Base-by-base conservation (phyloP, 2,329 filamentous ascomycete genomes). In the Zasmidium angulare region DNA sequence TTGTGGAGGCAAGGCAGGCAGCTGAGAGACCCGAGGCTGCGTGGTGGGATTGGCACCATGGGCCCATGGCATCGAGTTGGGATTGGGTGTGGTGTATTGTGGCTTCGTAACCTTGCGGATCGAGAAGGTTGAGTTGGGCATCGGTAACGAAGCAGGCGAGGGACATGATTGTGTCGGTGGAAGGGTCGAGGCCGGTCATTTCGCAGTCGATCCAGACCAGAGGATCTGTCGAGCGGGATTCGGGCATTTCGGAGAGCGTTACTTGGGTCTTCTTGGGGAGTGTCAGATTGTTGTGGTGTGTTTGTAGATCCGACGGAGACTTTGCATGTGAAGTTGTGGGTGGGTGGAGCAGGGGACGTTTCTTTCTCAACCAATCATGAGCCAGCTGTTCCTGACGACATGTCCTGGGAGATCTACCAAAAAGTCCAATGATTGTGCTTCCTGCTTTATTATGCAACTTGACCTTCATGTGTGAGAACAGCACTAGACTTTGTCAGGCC, bases 191-290 rank as follows among this genome's bases (percentile, higher is more conserved):
- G 21, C 91, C 91, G 29, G 91, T 98, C 95, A 99, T 99, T 91
- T 89, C 86, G 71, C 86, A 89, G 77, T 96, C 91, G 64, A 96
- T 93, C 91, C 91, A 96, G 63, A 96, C 89, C 40, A 96, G 77
- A 9, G 89, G 88, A 65, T 87, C 86, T 53, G 76, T 80, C 21
- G 86, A 88, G 47, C 75, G 72, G 61, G 77, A 77, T 63, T 77
- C 76, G 1, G 74, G 75, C 76, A 77, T 77, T 50, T 20, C 69
- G 61, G 58, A 23, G 17, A n/a, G n/a, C n/a, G n/a, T n/a, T n/a
- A n/a, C n/a, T n/a, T n/a, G n/a, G n/a, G n/a, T n/a, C n/a, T n/a
- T n/a, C n/a, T n/a, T n/a, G n/a, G n/a, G n/a, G n/a, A n/a, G n/a
- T n/a, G n/a, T n/a, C n/a, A n/a, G n/a, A n/a, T n/a, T n/a, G n/a